Base-by-base conservation (phyloP, 371 early-diverging fungal species). In the Blakeslea trispora region DNA sequence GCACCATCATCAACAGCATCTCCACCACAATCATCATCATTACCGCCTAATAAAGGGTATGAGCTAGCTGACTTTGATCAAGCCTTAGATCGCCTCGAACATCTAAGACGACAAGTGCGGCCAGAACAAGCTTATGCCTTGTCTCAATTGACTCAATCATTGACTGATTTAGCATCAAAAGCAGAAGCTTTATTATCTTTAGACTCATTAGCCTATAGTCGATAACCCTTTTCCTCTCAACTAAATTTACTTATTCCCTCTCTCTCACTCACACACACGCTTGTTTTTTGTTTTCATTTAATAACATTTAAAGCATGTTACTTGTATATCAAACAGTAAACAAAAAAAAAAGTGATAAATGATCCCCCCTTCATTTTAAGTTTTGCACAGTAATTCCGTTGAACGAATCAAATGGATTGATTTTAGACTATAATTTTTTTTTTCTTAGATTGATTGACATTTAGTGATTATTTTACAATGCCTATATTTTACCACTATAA, bases 111-210 rank as follows among this genome's bases (percentile, higher is more conserved):
- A 64, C 64, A 63, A 53, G 68, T 68, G 9, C 57, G 65, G 53
- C 68, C 64, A 15, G 72, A 72, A 18, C 72, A 72, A 47, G 57
- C 65, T 23, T 59, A 63, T 57, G 66, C 72, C 18, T 44, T 72
- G 10, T 63, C 72, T 21, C 63, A 65, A 57, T 35, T 72, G 11
- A 64, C 60, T 11, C 60, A 62, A 45, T 50, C 64, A 9, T 48
- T 72, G 23, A 51, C 52, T 37, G 63, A 68, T 31, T 52, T 72
- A 5, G 68, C 65, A 9, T 48, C 65, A 22, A 64, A 72, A 46
- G 63, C 65, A 31, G 65, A 72, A 46, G 62, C 63, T 5, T 51
- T 65, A n/a, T 42, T 65, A 45, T 65, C 66, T 10, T 53, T 65
- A 49, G 66, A 65, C 49, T 65, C 66, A 34, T 60, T 65, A 47